Evolutionary conservation across 257 asterid species (phyloP), one percentile per base, ranked within the genome.

Genomic region (Petrea volubilis): DNA sequence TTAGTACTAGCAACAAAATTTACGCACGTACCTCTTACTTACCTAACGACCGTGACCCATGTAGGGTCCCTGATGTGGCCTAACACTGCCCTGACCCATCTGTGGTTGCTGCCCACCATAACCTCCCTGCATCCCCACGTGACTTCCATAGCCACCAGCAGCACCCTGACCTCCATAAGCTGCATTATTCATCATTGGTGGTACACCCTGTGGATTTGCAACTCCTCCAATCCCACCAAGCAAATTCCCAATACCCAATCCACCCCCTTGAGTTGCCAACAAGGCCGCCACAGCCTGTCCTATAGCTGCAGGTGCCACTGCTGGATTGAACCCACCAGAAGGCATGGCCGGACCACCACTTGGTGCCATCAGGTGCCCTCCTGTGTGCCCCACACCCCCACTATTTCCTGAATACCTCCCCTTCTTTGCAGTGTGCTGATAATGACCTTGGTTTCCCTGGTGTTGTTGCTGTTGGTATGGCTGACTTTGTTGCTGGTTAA

Each of bases 201-300:
- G 85, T 21, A 74, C 74, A 17, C 95, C 91, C 58, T 81, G 84
- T 28, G 29, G 90, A 67, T 79, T 84, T 38, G 62, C 80, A 18
- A 85, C 87, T 1, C 77, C 87, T 44, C 86, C 83, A 20, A 83
- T 77, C 50, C 94, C 95, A 62, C 95, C 91, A 74, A 88, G 86
- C 67, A 88, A 74, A 75, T 86, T 88, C 17, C 87, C 87, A 17
- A 84, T 80, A 41, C 88, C 92, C 80, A 84, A 78, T 2, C 90
- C 87, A 62, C 83, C 87, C 50, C 92, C 87, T 25, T 84, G 92
- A 14, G 86, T 50, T 34, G 95, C 85, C 60, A 88, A 72, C 64
- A 86, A 60, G 0, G 90, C 92, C 2, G 93, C 85, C 47, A 88
- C 77, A 25, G 95, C 95, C 80, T 88, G 95, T 13, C 95, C 95